Conservation (phyloP, 768 basidiomycete species). For the Daedalea quercina region DNA sequence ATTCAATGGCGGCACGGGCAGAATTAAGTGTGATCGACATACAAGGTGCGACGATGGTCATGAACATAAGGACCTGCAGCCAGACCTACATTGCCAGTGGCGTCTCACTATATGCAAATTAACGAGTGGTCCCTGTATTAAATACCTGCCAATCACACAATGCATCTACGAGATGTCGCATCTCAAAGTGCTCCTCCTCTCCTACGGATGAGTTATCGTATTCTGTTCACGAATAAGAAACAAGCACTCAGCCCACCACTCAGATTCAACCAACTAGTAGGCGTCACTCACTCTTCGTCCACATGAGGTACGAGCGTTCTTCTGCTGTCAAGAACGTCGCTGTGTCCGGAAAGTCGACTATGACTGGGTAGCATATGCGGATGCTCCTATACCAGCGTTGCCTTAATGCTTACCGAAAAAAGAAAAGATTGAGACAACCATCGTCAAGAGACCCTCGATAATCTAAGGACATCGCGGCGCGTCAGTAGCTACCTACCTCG, state of each 20-base stretch:
- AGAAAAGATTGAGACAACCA: slow-evolving; percentile 46
- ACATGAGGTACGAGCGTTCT: slow-evolving; percentile 47
- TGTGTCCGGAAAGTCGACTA: slow-evolving; percentile 56
- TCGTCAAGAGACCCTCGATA: slow-evolving; percentile 57
- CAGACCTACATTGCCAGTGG: slow-evolving; percentile 7
- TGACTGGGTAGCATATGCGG: slow-evolving; percentile 45
- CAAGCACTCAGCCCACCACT: not conserved
- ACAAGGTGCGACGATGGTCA: slow-evolving; percentile 56
- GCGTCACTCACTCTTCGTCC: slow-evolving; percentile 42
- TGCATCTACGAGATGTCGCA: slow-evolving; percentile 46
- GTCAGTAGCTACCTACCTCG: slow-evolving; percentile 30
- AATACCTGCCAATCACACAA: slow-evolving; percentile 64
- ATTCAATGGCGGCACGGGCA: not conserved
- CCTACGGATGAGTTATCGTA: slow-evolving; percentile 49
- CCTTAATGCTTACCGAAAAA: slow-evolving; percentile 34
- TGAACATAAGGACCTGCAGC: slow-evolving; percentile 49
- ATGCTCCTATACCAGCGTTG: slow-evolving; percentile 29
- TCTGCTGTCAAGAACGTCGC: slow-evolving; percentile 56
- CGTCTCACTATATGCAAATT: no score
- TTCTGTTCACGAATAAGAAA: slow-evolving; percentile 29
- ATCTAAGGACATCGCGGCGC: slow-evolving; percentile 53
- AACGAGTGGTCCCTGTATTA: no score
- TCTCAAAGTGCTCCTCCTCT: slow-evolving; percentile 55
- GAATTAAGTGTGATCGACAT: slow-evolving; percentile 21
- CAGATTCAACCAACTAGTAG: slow-evolving; percentile 8